Conservation (phyloP, 2,329 filamentous ascomycete species). For the Fusarium transvaalense region DNA sequence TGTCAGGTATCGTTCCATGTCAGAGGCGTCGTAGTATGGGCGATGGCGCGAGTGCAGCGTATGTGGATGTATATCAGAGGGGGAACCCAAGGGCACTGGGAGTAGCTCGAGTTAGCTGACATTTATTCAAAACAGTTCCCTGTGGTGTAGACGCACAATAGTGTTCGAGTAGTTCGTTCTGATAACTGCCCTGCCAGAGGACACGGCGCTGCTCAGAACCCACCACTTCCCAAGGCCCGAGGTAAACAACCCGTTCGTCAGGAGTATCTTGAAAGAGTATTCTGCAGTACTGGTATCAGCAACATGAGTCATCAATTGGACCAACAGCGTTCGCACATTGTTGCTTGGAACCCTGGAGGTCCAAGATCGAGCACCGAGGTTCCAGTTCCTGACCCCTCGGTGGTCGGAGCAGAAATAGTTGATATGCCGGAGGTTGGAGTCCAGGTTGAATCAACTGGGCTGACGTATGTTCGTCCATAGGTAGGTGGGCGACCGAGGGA, state of each 20-base stretch:
- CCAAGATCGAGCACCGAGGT: slow-evolving; percentile 63
- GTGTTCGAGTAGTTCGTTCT: slow-evolving; percentile 65
- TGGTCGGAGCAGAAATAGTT: slow-evolving; percentile 60
- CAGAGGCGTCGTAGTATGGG: slow-evolving; percentile 62
- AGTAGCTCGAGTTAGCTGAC: slow-evolving; percentile 18
- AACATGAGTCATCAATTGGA: slow-evolving; percentile 24
- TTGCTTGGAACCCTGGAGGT: slow-evolving; percentile 66
- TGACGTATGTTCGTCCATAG: slow-evolving; percentile 58
- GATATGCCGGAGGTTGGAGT: slow-evolving; percentile 60
- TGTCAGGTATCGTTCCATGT: slow-evolving; percentile 63
- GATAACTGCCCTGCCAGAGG: slow-evolving; percentile 67
- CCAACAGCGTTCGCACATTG: slow-evolving; percentile 57
- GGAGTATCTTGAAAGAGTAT: slow-evolving; percentile 64
- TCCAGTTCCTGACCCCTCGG: slow-evolving; percentile 52
- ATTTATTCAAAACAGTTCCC: background rate
- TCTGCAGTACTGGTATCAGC: slow-evolving; percentile 51
- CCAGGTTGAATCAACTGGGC: slow-evolving; percentile 60
- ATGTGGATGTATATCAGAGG: slow-evolving; percentile 61
- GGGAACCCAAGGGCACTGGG: slow-evolving; percentile 60
- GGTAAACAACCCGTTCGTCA: slow-evolving; percentile 63
- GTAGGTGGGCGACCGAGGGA: slow-evolving; percentile 58
- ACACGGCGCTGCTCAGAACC: slow-evolving; percentile 62
- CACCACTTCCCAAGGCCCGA: slow-evolving; percentile 66
- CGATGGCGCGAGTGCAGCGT: slow-evolving; percentile 65
- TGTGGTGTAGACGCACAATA: slow-evolving; percentile 55